Evolutionary conservation across 257 asterid genomes (phyloP), one percentile per base, ranked within the genome.

Genomic region (Petunia axillaris): DNA sequence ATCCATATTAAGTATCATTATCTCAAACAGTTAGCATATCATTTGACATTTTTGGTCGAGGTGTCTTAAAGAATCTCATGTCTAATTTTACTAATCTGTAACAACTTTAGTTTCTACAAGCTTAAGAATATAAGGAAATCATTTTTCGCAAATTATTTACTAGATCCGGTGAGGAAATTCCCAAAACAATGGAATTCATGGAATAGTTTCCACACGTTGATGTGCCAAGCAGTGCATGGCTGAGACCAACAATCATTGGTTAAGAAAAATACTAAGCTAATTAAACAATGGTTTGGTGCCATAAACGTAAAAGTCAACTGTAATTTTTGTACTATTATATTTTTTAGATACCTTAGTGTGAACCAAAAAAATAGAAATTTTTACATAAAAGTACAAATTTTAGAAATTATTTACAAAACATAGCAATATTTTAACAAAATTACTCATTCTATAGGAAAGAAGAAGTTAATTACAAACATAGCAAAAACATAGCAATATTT

Each of bases 131-230:
- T 8, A 52, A 52, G 2, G 54, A 48, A 52, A 8, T 25, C 25
- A 2, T 2, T 8, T 1, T 1, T 52, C 57, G 2, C 13, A 8
- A 52, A 52, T 52, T 52, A 52, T 52, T 52, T 52, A 52, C 14
- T 52, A 52, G 3, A 52, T 52, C 10, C 13, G 15, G 57, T 52
- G 57, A 52, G 57, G 11, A 52, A 52, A 52, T 52, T 52, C 8
- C 3, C 13, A 54, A 13, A 3, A 38, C 46, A 64, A 11, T 64
- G 73, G 35, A 39, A 38, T 46, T 39, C 35, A 38, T 13, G 5
- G 73, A 64, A 64, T 64, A 64, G 10, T 38, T 64, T 64, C 73
- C 13, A 64, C 73, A 39, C 73, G 48, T 64, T 64, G 37, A 64
- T 35, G 43, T 64, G 73, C 35, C 73, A 7, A 64, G 38, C 14